Base-by-base conservation (phyloP, 2,329 filamentous ascomycete species). In the Diplodia sapinea region DNA sequence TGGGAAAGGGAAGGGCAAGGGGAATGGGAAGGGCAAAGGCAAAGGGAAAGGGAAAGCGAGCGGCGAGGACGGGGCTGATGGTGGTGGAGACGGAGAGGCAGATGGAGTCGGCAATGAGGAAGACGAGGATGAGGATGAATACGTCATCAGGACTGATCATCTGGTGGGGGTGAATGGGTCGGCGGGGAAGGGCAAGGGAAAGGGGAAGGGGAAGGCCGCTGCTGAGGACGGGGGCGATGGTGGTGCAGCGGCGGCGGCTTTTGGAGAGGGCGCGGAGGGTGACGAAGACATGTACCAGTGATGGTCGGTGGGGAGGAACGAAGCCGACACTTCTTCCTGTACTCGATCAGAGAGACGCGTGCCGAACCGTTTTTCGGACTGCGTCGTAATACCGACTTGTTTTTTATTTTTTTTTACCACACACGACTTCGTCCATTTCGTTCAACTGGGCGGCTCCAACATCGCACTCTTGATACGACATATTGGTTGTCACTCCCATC, bases 231-330 rank as follows among this genome's bases (percentile, higher is more conserved):
- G 26, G 38, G 59, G 29, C 5, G 55, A 36, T 43, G 13, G 12
- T 20, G 49, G 20, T 4, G 51, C 4, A 33, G 31, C 4, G 23
- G 52, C 4, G 76, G 74, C 73, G 1, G 79, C 75, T 2, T 81
- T 81, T 70, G 78, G 79, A 1, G 78, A 79, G 67, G 78, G 74
- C 26, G 78, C 75, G 40, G 75, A 75, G 52, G 79, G 78, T 38
- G 78, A 79, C 36, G 76, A 79, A 70, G 82, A 82, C 55, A 70
- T 84, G 75, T 84, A 84, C 57, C 57, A 62, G 57, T 62, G 29
- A 26, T 26, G 3, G 26, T 26, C 26, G 26, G 26, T 26, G 26
- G 26, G 26, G 26, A 26, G 26, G 26, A 4, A 26, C 3, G 26
- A 26, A 26, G 26, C 26, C 0, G 26, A 26, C 26, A 1, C 26